Base-by-base conservation (phyloP, 805 yeast genomes). In the Kluyveromyces siamensis region DNA sequence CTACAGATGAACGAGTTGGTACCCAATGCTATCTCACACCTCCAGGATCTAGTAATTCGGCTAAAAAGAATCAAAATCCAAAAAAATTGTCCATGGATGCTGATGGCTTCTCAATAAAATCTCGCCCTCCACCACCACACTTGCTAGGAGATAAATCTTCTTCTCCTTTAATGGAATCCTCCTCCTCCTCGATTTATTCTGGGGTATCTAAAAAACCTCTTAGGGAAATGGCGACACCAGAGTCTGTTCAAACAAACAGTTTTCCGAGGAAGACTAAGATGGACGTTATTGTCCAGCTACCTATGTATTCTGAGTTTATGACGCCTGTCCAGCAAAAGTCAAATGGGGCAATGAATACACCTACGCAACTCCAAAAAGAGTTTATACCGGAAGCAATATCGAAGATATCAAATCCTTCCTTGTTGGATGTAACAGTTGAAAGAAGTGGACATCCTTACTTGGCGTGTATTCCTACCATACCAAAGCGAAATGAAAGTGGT, bases 1-100 rank as follows among this genome's bases (percentile, higher is more conserved):
- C 69, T 1, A 59, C 66, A 37, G 68, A 68, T 49, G 63, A 58
- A 38, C 57, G 60, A 33, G 63, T 62, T 13, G 61, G 65, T 8
- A 46, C 40, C 27, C 19, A 25, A 7, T 46, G 51, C 8, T 47
- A 45, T 37, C 40, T 49, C 14, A 27, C 50, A 14, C 52, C 54
- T 25, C 46, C 44, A 16, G 18, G 42, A 21, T 43, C 47, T 14
- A 44, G 37, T 14, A 44, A 38, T 40, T 43, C 47, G 11, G 39
- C 41, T 35, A 41, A 46, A 17, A 27, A n/a, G 14, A 17, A 36
- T 21, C 40, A 21, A 14, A 40, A 44, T 19, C 37, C 17, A n/a
- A 36, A 27, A 18, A 44, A 40, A 14, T 18, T 37, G 1, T 11
- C 27, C 36, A 41, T 10, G 9, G 45, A 43, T 6, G 14, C 17